phyloP scores from a whole-genome alignment of 108 stramenopile genomes.

The Phaeodactylum tricornutum region DNA sequence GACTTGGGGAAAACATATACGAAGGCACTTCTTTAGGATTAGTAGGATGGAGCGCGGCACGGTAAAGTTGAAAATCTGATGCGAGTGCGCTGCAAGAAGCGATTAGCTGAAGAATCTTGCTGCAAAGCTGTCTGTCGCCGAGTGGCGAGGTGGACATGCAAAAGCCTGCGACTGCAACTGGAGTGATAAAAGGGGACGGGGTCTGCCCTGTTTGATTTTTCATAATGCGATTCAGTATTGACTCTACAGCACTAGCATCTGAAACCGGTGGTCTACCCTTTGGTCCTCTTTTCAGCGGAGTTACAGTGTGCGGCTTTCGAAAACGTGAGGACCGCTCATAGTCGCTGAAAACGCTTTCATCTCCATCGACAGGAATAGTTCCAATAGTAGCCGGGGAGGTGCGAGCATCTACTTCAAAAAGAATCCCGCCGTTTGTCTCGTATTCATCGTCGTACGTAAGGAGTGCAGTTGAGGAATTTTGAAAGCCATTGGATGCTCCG shows the following conservation, averaged over 20 bases:
- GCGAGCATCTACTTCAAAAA: background rate
- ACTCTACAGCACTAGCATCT: too few species aligned
- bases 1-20: background rate
- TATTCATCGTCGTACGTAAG: conserved; percentile 64
- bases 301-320: conserved; percentile 2
- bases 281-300: too few species aligned
- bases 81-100: conserved; percentile 21
- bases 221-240: too few species aligned
- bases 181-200: too few species aligned
- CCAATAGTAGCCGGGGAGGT: too few species aligned
- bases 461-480: conserved; percentile 18
- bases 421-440: background rate
- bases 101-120: conserved; percentile 31
- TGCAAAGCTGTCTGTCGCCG: conserved; percentile 11
- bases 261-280: too few species aligned
- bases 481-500: conserved; percentile 15
- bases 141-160: conserved; percentile 52
- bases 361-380: too few species aligned
- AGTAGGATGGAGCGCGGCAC: conserved; percentile 36
- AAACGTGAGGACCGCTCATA: background rate
- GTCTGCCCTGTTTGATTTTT: too few species aligned
- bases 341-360: conserved; percentile 15
- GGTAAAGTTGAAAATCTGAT: conserved; percentile 37
- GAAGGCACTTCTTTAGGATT: conserved; percentile 1
- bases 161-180: conserved; percentile 35